Base-by-base conservation (phyloP, 345 rosid genomes). In the Geranium rotundifolium region DNA sequence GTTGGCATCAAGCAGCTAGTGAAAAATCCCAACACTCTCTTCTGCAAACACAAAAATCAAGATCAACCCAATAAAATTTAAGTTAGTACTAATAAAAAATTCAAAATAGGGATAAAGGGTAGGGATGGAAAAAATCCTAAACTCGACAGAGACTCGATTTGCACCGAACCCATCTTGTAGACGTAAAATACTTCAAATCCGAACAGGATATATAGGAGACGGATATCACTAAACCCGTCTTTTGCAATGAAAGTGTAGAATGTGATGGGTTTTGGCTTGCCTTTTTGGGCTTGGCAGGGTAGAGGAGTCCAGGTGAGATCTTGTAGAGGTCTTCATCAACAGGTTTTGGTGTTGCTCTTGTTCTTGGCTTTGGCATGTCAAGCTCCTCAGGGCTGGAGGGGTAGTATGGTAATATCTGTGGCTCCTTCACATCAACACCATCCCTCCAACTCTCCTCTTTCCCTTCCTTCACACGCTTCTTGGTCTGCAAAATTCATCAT, bases 321-420 rank as follows among this genome's bases (percentile, higher is more conserved):
- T 82, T 89, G 83, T 91, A 91, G 71, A 91, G 72, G 76, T 91
- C 98, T 65, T 91, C 96, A 58, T 89, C 98, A 29, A 91, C 84
- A 1, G 98, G 95, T 55, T 91, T 89, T 0, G 96, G 87, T 0
- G 69, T 64, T 55, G 69, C 73, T 75, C 84, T 72, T 17, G 67
- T 56, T 1, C 31, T 23, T 46, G 14, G 14, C 52, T 7, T 14
- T 37, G 27, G 27, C 41, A 34, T 34, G 41, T 34, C 41, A 34
- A 34, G 41, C 7, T 46, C 52, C 13, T 46, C 52, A 46, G 15
- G 13, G 16, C 52, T 12, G 14, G 52, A 9, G 52, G 52, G 52
- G 16, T 14, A 46, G 12, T 14, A 46, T 46, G 52, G 52, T 46
- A 34, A 34, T 34, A 34, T 34, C 41, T 34, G 41, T 34, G 41